Conservation (phyloP, 2,329 filamentous ascomycete species). For the Stemphylium beticola region DNA sequence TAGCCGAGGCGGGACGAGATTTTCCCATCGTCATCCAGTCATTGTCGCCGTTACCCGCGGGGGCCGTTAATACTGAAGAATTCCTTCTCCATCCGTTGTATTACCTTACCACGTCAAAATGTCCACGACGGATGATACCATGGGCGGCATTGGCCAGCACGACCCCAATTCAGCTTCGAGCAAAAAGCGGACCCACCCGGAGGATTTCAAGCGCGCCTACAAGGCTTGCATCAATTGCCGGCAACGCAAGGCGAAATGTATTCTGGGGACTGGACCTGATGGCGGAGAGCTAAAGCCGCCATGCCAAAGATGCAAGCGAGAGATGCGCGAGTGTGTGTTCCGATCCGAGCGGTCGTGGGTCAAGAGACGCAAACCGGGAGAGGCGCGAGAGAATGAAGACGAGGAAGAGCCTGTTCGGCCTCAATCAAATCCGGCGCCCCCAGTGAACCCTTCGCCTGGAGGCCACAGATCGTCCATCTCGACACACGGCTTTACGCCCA, state of each 20-base stretch:
- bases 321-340: constrained; percentile 59
- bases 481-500: constrained; percentile 32
- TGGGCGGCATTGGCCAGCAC: constrained; percentile 20
- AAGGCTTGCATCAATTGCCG: constrained; percentile 62
- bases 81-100: constrained; percentile 40
- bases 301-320: constrained; percentile 58
- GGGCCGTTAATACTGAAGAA: constrained; percentile 20
- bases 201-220: constrained; percentile 61
- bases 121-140: constrained; percentile 24
- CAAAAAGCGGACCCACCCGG: constrained; percentile 46
- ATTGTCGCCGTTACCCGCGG: constrained; percentile 27
- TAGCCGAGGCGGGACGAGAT: constrained; percentile 38
- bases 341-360: constrained; percentile 48
- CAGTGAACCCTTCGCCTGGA: constrained; percentile 25
- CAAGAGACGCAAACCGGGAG: constrained; percentile 45
- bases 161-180: constrained; percentile 25
- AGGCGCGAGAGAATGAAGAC: constrained; percentile 32
- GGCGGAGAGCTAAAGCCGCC: constrained; percentile 52
- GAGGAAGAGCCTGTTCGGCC: constrained; percentile 19
- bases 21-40: constrained; percentile 39
- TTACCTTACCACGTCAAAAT: constrained; percentile 25
- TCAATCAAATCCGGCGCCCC: constrained; percentile 14
- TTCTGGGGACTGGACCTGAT: constrained; percentile 52
- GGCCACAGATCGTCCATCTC: constrained; percentile 34
- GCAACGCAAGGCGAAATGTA: constrained; percentile 60